phyloP scores from a whole-genome alignment of 179 eudicot species.

The Beta lomatogona region DNA sequence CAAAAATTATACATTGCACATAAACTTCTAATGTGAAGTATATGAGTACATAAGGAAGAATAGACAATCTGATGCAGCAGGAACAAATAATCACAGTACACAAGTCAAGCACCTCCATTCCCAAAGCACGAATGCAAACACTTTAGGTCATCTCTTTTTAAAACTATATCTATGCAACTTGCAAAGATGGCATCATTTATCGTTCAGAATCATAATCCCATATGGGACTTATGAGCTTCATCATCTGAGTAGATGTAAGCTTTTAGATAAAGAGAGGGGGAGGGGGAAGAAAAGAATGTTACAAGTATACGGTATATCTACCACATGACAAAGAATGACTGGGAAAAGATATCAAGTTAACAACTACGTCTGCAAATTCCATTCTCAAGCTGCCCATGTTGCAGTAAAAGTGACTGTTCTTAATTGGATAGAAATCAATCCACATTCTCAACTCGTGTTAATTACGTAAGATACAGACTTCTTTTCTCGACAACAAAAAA shows the following conservation, averaged over 20 bases:
- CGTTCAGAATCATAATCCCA: neutral
- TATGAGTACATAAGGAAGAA: neutral
- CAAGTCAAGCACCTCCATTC: neutral
- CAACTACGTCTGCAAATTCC: too few relatives aligned
- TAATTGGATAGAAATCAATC: neutral
- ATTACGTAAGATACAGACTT: too few relatives aligned
- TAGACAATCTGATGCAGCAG: neutral
- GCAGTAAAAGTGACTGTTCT: neutral
- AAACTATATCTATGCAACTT: neutral
- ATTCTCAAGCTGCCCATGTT: too few relatives aligned
- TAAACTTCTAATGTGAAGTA: neutral
- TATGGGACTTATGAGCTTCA: neutral
- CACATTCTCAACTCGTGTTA: neutral
- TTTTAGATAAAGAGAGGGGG: too few relatives aligned
- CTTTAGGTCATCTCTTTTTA: neutral
- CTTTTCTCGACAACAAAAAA: neutral
- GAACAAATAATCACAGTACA: neutral
- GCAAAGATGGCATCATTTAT: neutral
- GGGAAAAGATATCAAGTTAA: too few relatives aligned
- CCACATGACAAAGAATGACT: too few relatives aligned
- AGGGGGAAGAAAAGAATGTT: too few relatives aligned
- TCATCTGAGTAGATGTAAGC: neutral
- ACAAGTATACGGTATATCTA: too few relatives aligned
- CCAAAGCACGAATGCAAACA: neutral
- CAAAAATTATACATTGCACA: conserved; percentile 11